A percentile compares a stretch with the other conserved stretches of the same genome.
phyloP scores from a whole-genome alignment of 805 yeast genomes.

The Naumovozyma dairenensis region DNA sequence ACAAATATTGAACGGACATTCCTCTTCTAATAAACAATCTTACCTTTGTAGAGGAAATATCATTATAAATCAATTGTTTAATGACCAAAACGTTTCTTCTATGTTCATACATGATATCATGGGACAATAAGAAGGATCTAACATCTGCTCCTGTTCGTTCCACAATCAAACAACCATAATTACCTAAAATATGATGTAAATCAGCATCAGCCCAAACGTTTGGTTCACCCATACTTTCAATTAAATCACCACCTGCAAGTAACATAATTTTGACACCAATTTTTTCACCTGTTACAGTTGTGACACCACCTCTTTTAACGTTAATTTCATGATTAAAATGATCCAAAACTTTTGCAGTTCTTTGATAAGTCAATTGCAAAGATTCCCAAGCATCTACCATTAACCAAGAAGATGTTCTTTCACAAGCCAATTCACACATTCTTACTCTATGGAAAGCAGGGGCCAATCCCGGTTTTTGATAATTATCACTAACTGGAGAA shows the following conservation, averaged over 20 bases:
- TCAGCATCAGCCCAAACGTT: constrained; percentile 98
- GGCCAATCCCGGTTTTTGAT: constrained; percentile 88
- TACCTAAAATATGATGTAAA: constrained; percentile 87
- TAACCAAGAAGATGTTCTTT: constrained; percentile 90
- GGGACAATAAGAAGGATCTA: constrained; percentile 79
- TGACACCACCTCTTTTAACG: constrained; percentile 77
- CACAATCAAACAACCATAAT: constrained; percentile 91
- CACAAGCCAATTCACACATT: constrained; percentile 98
- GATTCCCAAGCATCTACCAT: constrained; percentile 99
- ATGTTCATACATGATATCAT: constrained; percentile 96
- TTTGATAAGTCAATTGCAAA: constrained; percentile 77
- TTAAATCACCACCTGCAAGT: constrained; percentile 94
- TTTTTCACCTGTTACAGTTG: constrained; percentile 45
- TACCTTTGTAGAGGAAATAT: constrained; percentile 90
- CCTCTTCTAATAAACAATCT: constrained; percentile 85
- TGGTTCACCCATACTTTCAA: constrained; percentile 99
- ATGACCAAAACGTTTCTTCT: constrained; percentile 87
- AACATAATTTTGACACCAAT: constrained; percentile 92
- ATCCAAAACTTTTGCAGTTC: constrained; percentile 92
- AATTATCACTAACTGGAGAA: constrained; percentile 89
- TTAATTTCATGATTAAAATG: constrained; percentile 95
- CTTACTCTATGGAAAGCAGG: constrained; percentile 82
- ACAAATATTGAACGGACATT: constrained; percentile 90
- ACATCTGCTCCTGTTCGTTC: constrained; percentile 97
- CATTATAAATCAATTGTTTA: constrained; percentile 92